Conservation (phyloP, 2,329 filamentous ascomycete species). For the Phialophora verrucosa region DNA sequence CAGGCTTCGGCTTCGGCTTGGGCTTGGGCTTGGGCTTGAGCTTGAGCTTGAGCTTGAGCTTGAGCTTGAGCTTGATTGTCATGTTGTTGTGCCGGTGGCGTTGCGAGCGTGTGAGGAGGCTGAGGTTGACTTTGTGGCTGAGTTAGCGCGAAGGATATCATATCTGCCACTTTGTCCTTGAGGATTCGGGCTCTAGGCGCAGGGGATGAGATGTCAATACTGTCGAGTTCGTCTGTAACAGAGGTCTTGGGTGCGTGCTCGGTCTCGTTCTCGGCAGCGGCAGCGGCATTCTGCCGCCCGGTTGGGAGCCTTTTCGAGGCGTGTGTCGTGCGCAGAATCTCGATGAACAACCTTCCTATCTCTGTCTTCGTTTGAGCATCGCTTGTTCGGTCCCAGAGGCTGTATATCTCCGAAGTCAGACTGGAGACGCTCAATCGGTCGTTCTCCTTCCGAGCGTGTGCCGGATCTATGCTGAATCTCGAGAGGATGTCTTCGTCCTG, state of each 20-base stretch:
- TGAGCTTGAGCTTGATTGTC: background rate
- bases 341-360: constrained; percentile 29
- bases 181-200: constrained; percentile 6
- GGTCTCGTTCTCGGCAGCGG: background rate
- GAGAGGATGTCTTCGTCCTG: constrained; percentile 5
- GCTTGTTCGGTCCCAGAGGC: constrained; percentile 23
- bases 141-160: constrained; percentile 26
- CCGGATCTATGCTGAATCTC: background rate
- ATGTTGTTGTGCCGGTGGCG: background rate
- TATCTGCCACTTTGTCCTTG: constrained; percentile 6
- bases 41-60: constrained; percentile 5
- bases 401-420: background rate
- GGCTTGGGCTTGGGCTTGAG: background rate
- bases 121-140: constrained; percentile 4
- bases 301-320: background rate
- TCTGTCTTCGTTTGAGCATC: constrained; percentile 27
- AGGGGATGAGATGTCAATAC: background rate
- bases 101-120: background rate
- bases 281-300: background rate
- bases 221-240: background rate
- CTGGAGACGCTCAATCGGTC: background rate
- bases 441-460: background rate
- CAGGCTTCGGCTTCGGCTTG: constrained; percentile 31
- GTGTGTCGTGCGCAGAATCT: constrained; percentile 29
- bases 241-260: background rate